These are phyloP conservation scores for Pseudocercospora fuligena DNA, from an alignment of 2,329 filamentous ascomycete genomes.

Conservation along the genomic window DNA sequence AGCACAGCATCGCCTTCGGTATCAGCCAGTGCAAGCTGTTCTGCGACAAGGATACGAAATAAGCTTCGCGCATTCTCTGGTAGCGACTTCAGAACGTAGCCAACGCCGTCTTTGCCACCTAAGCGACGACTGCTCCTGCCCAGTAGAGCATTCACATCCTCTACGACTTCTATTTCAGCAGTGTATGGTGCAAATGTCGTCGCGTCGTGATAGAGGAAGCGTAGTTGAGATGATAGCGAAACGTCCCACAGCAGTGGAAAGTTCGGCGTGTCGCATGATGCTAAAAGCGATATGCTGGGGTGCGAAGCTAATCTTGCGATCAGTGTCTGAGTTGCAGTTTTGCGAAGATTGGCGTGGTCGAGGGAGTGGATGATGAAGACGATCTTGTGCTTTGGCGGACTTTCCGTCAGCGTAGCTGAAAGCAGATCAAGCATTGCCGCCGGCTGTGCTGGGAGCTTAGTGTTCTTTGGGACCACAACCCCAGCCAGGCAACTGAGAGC, in stretches of 20 bases:
- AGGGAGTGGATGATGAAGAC: conserved; percentile 74
- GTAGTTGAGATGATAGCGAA: conserved; percentile 78
- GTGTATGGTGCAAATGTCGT: conserved; percentile 83
- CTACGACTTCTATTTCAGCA: conserved; percentile 80
- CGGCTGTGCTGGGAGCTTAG: conserved; percentile 68
- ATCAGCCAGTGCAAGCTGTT: conserved; percentile 70
- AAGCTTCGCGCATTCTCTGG: conserved; percentile 90
- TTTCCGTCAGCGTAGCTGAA: conserved; percentile 61
- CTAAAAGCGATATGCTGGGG: conserved; percentile 71
- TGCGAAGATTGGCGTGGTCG: conserved; percentile 78
- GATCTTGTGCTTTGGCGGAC: conserved; percentile 44
- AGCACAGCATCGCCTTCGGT: conserved; percentile 56
- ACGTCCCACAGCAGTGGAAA: conserved; percentile 91
- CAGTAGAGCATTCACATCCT: conserved; percentile 86
- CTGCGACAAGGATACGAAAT: conserved; percentile 82
- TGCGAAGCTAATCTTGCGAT: conserved; percentile 78
- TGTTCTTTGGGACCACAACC: conserved; percentile 58
- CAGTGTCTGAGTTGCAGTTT: conserved; percentile 69
- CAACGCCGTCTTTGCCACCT: conserved; percentile 88
- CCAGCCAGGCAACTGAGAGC: conserved; percentile 70
- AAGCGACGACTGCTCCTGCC: conserved; percentile 78
- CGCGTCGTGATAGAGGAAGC: conserved; percentile 90
- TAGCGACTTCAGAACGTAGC: conserved; percentile 85
- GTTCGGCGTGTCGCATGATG: conserved; percentile 84
- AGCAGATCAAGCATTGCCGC: conserved; percentile 71